These are phyloP conservation scores for Cercospora brassicicola DNA, from an alignment of 2,329 filamentous ascomycete species.

Conservation along the genomic window DNA sequence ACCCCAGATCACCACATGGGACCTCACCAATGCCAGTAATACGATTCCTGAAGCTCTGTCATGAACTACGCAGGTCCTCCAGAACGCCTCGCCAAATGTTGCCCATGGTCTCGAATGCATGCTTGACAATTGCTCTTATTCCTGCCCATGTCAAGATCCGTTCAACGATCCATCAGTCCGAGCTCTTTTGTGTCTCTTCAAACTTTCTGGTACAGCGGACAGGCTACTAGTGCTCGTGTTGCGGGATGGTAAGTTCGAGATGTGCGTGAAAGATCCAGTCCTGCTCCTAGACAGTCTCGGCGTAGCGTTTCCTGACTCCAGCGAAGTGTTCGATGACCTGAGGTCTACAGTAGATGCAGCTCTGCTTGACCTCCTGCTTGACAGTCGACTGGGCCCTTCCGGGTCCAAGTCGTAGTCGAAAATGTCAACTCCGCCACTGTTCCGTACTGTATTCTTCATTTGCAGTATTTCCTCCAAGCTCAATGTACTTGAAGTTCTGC, in stretches of 20 bases:
- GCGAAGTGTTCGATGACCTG: neutral
- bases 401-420: conserved; percentile 1
- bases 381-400: conserved; percentile 15
- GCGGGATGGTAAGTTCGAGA: neutral
- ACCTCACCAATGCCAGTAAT: neutral
- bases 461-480: conserved; percentile 5
- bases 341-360: conserved; percentile 5
- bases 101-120: neutral
- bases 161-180: neutral
- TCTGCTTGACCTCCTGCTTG: conserved; percentile 11
- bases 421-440: neutral
- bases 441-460: conserved; percentile 4
- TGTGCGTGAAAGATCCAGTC: conserved; percentile 2
- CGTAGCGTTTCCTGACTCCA: neutral
- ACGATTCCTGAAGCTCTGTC: neutral
- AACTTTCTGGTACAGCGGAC: conserved; percentile 1
- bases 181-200: conserved; percentile 1
- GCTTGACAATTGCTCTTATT: neutral
- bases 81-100: neutral
- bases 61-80: neutral
- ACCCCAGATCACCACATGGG: neutral
- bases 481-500: neutral
- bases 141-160: neutral
- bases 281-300: neutral
- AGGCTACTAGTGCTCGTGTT: conserved; percentile 16